Evolutionary conservation across 2,329 filamentous ascomycete species (phyloP).

Genomic region (Ophiostoma piceae): DNA sequence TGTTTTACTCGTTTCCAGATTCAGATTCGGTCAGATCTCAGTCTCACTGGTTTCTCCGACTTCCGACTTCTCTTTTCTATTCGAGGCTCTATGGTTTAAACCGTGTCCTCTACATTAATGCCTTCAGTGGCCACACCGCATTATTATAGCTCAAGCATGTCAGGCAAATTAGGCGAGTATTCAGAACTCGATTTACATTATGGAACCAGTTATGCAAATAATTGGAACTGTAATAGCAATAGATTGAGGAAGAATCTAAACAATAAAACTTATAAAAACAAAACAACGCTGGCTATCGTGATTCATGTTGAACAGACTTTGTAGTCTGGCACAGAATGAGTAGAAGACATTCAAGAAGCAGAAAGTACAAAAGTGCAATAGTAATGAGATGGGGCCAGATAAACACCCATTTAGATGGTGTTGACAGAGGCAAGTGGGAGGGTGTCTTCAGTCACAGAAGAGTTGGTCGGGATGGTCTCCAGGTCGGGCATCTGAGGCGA

Average conservation of each 20-base stretch:
- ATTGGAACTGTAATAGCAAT: neutral
- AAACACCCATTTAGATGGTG: neutral
- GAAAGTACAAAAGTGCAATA: neutral
- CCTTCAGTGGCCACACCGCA: neutral
- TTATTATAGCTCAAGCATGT: conserved; percentile 4
- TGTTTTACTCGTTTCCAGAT: neutral
- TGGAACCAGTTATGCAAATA: neutral
- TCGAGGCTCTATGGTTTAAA: neutral
- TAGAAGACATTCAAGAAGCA: neutral
- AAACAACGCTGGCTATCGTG: conserved; percentile 13
- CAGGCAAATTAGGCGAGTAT: conserved; percentile 12
- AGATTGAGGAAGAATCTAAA: neutral
- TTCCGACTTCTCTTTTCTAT: neutral
- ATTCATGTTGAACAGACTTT: neutral
- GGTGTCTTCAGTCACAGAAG: neutral
- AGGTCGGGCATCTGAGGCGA: neutral
- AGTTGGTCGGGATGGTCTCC: neutral
- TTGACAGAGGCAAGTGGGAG: neutral
- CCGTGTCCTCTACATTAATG: neutral
- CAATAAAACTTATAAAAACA: neutral
- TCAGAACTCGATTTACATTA: neutral
- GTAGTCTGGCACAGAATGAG: neutral
- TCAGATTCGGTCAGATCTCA: too few species aligned
- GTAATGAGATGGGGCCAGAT: neutral
- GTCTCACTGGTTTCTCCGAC: too few species aligned